Evolutionary conservation across 2,329 filamentous ascomycete species (phyloP).

Genomic region (Pseudogymnoascus sp.): DNA sequence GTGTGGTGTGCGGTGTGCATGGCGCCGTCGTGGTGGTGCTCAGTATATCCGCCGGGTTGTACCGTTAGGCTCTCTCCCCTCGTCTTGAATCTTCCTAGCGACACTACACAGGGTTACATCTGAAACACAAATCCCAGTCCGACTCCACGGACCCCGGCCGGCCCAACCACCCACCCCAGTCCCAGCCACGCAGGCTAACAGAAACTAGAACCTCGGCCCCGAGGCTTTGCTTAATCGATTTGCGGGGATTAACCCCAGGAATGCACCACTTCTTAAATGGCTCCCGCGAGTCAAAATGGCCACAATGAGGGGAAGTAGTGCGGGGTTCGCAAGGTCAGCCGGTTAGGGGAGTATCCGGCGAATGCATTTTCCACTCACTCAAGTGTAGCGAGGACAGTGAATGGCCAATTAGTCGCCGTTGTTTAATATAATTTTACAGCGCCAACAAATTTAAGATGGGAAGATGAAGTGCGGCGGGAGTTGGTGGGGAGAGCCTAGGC

Average conservation of each 20-base stretch:
- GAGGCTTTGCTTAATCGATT: not conserved
- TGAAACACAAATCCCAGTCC: not conserved
- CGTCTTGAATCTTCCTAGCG: not conserved
- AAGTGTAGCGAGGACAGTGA: not conserved
- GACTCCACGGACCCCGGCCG: not conserved
- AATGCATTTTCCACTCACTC: not conserved
- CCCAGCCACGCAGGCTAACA: not conserved
- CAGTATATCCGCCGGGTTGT: not conserved
- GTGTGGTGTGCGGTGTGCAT: not conserved
- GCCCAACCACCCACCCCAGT: not conserved
- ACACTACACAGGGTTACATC: not conserved
- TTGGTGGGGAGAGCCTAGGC: not conserved
- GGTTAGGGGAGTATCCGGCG: not conserved
- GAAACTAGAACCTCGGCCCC: slow-evolving; percentile 2
- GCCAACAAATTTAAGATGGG: not conserved
- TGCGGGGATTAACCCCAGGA: not conserved
- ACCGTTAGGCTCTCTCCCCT: not conserved
- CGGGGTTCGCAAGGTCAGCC: slow-evolving; percentile 5
- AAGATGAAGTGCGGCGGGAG: not conserved
- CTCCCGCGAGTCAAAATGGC: not conserved
- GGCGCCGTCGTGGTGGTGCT: not conserved
- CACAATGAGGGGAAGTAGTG: not conserved
- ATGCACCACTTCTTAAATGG: not conserved
- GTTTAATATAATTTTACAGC: not conserved
- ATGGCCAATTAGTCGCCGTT: not conserved